Conservation (phyloP, 768 basidiomycete genomes). For the Tephrocybe sp. region DNA sequence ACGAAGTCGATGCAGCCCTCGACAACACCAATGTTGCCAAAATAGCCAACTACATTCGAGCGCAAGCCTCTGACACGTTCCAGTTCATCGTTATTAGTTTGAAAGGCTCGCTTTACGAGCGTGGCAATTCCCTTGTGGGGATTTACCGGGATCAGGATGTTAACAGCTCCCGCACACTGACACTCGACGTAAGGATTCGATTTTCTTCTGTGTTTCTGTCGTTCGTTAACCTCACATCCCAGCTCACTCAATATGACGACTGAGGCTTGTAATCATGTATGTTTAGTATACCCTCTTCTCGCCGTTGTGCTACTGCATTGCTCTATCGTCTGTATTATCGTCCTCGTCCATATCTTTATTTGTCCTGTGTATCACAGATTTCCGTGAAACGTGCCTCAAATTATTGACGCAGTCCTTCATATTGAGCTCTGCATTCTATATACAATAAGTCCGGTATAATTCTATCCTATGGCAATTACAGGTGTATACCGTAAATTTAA, state of each 20-base stretch:
- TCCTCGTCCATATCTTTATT: too few relatives aligned
- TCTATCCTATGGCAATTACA: too few relatives aligned
- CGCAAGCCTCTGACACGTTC: slow-evolving; percentile 81
- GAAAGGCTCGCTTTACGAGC: slow-evolving; percentile 91
- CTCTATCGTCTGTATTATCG: too few relatives aligned
- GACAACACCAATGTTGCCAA: slow-evolving; percentile 99
- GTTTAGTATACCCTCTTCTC: too few relatives aligned
- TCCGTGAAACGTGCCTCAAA: too few relatives aligned
- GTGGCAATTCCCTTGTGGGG: slow-evolving; percentile 87
- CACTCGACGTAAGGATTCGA: slow-evolving; percentile 72
- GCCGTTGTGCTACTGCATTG: too few relatives aligned
- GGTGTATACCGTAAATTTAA: neutral
- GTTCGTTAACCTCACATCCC: neutral
- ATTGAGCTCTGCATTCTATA: too few relatives aligned
- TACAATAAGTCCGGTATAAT: too few relatives aligned
- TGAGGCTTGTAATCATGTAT: slow-evolving; percentile 5
- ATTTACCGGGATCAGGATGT: slow-evolving; percentile 94
- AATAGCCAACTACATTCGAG: slow-evolving; percentile 89
- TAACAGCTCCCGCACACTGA: slow-evolving; percentile 89
- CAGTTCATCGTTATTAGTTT: slow-evolving; percentile 98
- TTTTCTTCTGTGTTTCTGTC: neutral
- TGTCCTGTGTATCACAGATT: too few relatives aligned
- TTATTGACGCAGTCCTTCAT: too few relatives aligned
- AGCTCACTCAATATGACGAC: slow-evolving; percentile 23
- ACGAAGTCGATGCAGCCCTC: slow-evolving; percentile 96